Conservation (phyloP, 2,329 filamentous ascomycete species). For the Xylaria sp. region DNA sequence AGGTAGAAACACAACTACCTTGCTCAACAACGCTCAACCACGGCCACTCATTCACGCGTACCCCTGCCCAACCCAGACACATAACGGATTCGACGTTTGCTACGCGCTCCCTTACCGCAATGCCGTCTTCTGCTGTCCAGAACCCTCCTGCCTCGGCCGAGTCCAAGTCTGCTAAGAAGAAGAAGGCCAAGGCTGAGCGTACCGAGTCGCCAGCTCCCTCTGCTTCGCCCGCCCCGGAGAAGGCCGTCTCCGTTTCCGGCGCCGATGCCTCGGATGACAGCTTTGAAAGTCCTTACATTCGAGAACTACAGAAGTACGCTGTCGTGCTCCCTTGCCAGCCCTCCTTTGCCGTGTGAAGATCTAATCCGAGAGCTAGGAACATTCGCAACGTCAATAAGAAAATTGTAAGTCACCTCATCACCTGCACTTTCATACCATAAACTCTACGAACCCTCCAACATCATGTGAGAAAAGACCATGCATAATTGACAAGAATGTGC, state of each 20-base stretch:
- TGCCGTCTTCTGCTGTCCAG: conserved; percentile 72
- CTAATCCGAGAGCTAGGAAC: conserved; percentile 65
- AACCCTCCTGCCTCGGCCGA: conserved; percentile 71
- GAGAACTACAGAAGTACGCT: conserved; percentile 89
- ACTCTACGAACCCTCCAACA: neutral
- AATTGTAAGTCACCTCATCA: conserved; percentile 70
- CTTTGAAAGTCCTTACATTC: conserved; percentile 81
- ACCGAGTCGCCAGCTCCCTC: conserved; percentile 66
- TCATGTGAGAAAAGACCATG: conserved; percentile 18
- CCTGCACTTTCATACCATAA: neutral
- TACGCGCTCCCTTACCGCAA: conserved; percentile 47
- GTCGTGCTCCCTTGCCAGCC: conserved; percentile 7
- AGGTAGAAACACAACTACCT: conserved; percentile 10
- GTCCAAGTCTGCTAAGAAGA: conserved; percentile 75
- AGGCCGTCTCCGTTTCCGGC: conserved; percentile 58
- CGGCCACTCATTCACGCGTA: neutral
- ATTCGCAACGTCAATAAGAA: conserved; percentile 96
- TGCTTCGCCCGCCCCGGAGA: conserved; percentile 59
- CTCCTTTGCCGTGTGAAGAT: conserved; percentile 15
- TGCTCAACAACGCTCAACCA: conserved; percentile 12
- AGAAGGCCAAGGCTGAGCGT: conserved; percentile 68
- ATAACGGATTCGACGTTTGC: conserved; percentile 30
- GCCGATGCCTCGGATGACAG: conserved; percentile 68
- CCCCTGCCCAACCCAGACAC: neutral
- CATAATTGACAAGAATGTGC: conserved; percentile 32